These are phyloP conservation scores for Carallia pectinifolia DNA, from an alignment of 345 rosid species.

Conservation along the genomic window DNA sequence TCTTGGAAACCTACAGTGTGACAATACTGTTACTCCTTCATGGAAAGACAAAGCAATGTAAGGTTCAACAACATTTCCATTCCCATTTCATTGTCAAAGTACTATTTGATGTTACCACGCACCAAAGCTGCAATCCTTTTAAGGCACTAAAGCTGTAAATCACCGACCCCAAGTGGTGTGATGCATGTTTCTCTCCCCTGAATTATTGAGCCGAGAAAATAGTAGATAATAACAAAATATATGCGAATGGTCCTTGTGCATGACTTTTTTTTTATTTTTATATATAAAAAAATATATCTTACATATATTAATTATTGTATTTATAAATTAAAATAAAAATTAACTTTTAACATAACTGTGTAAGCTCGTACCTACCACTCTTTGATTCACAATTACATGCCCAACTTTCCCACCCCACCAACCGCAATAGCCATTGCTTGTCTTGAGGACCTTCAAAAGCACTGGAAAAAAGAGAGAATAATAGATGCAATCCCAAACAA, in stretches of 20 bases:
- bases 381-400: slow-evolving; percentile 1
- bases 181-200: slow-evolving; percentile 15
- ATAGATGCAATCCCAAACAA: slow-evolving; percentile 5
- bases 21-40: not conserved
- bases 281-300: too few species aligned
- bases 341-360: too few species aligned
- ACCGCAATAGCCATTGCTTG: slow-evolving; percentile 11
- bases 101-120: slow-evolving; percentile 20
- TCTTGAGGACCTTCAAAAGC: slow-evolving; percentile 17
- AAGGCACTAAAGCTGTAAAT: slow-evolving; percentile 26
- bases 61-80: not conserved
- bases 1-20: not conserved
- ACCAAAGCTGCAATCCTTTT: slow-evolving; percentile 34
- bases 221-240: not conserved
- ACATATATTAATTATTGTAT: too few species aligned
- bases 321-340: too few species aligned
- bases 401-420: slow-evolving; percentile 16
- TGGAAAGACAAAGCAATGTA: not conserved
- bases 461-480: not conserved
- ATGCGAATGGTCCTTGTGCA: not conserved
- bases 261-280: not conserved
- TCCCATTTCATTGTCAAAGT: not conserved
- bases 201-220: slow-evolving; percentile 26
- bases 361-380: not conserved
- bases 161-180: slow-evolving; percentile 33